Evolutionary conservation across 495 filamentous ascomycete species (phyloP).

Genomic region (Penicillium diatomitis): DNA sequence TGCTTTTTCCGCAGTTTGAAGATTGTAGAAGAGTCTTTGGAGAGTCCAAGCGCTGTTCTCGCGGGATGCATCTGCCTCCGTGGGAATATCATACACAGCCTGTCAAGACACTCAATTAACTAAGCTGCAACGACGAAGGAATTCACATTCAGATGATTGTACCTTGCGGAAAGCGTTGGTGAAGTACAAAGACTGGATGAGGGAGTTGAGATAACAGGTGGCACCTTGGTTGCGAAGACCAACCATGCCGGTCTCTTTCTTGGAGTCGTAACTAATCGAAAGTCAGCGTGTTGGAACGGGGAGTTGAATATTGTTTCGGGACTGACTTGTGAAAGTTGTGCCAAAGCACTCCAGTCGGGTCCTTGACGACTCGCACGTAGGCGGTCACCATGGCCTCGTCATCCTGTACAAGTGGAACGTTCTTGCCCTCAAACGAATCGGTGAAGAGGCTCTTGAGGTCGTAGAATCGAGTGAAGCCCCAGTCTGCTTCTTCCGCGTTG

Average conservation of each 20-base stretch:
- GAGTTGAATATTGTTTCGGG: not conserved
- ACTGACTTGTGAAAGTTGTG: slow-evolving; percentile 88
- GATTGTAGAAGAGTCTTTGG: slow-evolving; percentile 86
- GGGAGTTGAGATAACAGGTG: slow-evolving; percentile 96
- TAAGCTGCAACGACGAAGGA: slow-evolving; percentile 1
- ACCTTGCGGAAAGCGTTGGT: slow-evolving; percentile 96
- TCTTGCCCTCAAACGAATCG: slow-evolving; percentile 54
- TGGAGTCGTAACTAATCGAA: slow-evolving; percentile 74
- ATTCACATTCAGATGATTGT: slow-evolving; percentile 13
- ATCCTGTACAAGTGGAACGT: slow-evolving; percentile 76
- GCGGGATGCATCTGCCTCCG: slow-evolving; percentile 67
- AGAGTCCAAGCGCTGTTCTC: slow-evolving; percentile 88
- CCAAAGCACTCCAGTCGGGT: slow-evolving; percentile 98
- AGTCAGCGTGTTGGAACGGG: too few species aligned
- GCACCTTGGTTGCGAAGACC: slow-evolving; percentile 96
- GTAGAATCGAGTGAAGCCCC: slow-evolving; percentile 92
- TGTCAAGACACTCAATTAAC: slow-evolving; percentile 18
- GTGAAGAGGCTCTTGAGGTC: slow-evolving; percentile 78
- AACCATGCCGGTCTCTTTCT: slow-evolving; percentile 96
- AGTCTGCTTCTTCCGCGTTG: slow-evolving; percentile 93
- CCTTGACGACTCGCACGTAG: slow-evolving; percentile 88
- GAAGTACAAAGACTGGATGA: slow-evolving; percentile 93
- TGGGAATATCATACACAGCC: slow-evolving; percentile 96
- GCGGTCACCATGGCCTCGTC: slow-evolving; percentile 81
- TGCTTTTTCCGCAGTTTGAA: slow-evolving; percentile 72